Conservation (phyloP, 495 filamentous ascomycete genomes). For the Aspergillus avenaceus region DNA sequence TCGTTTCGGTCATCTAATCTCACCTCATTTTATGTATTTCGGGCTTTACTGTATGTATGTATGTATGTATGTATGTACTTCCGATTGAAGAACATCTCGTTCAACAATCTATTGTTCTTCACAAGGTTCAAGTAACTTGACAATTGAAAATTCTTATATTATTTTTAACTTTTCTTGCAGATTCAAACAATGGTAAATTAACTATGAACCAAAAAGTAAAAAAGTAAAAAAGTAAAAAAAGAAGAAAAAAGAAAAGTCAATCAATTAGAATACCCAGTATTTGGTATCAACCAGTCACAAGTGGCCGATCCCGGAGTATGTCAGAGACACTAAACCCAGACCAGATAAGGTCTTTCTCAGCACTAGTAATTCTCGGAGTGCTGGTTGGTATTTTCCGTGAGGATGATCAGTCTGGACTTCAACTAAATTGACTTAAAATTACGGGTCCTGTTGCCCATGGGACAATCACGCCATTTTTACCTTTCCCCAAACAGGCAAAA, state of each 20-base stretch:
- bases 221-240: no score
- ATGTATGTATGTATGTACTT: no score
- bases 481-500: neutral
- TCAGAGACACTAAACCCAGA: neutral
- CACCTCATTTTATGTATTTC: neutral
- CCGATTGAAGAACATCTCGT: no score
- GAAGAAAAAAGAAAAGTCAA: neutral
- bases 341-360: neutral
- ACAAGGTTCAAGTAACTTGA: no score
- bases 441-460: neutral
- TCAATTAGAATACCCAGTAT: neutral
- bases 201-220: no score
- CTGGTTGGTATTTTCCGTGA: neutral
- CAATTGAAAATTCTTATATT: no score
- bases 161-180: no score
- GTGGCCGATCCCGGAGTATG: constrained; percentile 11
- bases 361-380: neutral
- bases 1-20: neutral
- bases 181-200: no score
- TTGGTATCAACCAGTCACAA: neutral
- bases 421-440: neutral
- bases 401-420: neutral
- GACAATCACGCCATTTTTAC: constrained; percentile 4
- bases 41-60: no score
- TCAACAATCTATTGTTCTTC: no score